Percentiles rank a stretch among this genome's conserved stretches.
phyloP scores from a whole-genome alignment of 495 filamentous ascomycete species.

The Clohesyomyces aquaticus region DNA sequence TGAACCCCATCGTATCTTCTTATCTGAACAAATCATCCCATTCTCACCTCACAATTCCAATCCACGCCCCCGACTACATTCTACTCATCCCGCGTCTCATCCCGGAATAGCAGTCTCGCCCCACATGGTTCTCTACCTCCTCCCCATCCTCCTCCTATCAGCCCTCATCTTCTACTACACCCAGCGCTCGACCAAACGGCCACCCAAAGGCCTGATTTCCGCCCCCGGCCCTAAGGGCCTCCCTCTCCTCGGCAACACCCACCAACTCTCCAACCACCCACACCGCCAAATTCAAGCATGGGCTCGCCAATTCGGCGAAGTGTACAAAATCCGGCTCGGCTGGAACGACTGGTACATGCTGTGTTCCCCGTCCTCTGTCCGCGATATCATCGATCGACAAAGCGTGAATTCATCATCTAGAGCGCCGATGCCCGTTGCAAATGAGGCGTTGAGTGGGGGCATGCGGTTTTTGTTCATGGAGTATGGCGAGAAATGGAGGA shows the following conservation, averaged over 20 bases:
- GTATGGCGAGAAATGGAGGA: conserved; percentile 34
- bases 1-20: not conserved
- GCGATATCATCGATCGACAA: conserved; percentile 36
- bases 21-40: conserved; percentile 1
- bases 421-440: conserved; percentile 29
- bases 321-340: conserved; percentile 34
- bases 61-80: not conserved
- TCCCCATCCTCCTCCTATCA: conserved; percentile 12
- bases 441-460: conserved; percentile 30
- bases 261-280: conserved; percentile 29
- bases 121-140: conserved; percentile 28
- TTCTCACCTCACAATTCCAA: not conserved
- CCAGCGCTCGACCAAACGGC: not conserved
- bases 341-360: conserved; percentile 40
- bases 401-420: conserved; percentile 22
- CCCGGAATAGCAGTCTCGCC: not conserved
- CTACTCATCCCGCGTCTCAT: not conserved
- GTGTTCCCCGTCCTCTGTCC: conserved; percentile 32
- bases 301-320: conserved; percentile 29
- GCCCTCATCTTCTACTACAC: conserved; percentile 12
- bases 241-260: conserved; percentile 31
- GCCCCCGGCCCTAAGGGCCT: conserved; percentile 30
- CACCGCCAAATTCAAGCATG: conserved; percentile 28
- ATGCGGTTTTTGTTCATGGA: conserved; percentile 38
- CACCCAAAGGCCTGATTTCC: conserved; percentile 12